These are phyloP conservation scores for Neonectria magnoliae DNA, from an alignment of 2,329 filamentous ascomycete species.

Conservation along the genomic window DNA sequence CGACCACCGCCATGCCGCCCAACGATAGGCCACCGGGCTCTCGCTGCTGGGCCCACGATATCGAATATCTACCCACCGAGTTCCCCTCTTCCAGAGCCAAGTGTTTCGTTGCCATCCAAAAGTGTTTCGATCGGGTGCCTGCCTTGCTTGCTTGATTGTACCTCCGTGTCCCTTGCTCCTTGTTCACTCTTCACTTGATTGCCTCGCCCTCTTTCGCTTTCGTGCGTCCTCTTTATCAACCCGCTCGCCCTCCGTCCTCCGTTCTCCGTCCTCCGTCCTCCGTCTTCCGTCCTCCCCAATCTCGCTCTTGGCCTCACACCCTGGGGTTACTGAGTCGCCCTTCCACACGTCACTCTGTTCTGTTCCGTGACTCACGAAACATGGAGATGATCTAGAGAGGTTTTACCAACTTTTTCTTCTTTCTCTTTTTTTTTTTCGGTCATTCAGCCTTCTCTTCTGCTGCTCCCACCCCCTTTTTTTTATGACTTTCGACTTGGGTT, in stretches of 20 bases:
- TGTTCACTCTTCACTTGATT: slow-evolving; percentile 32
- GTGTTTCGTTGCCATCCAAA: slow-evolving; percentile 34
- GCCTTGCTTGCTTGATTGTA: slow-evolving; percentile 31
- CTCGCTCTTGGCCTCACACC: slow-evolving; percentile 9
- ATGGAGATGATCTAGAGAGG: slow-evolving; percentile 36
- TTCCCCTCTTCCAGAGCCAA: slow-evolving; percentile 20
- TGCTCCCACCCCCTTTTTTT: slow-evolving; percentile 4
- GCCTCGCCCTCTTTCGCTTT: slow-evolving; percentile 20
- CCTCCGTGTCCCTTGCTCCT: slow-evolving; percentile 19
- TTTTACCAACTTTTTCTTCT: slow-evolving; percentile 29
- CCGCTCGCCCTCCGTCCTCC: slow-evolving; percentile 35
- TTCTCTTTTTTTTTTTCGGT: slow-evolving; percentile 23
- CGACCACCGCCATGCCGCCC: slow-evolving; percentile 28
- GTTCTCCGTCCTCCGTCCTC: slow-evolving; percentile 28
- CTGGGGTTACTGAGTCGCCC: slow-evolving; percentile 16
- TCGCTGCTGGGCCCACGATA: slow-evolving; percentile 25
- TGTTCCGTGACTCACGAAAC: slow-evolving; percentile 42
- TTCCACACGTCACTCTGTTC: slow-evolving; percentile 29
- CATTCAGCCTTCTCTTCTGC: slow-evolving; percentile 26
- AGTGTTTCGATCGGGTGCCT: slow-evolving; percentile 38
- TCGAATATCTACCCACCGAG: slow-evolving; percentile 35
- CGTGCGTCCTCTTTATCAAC: slow-evolving; percentile 34
- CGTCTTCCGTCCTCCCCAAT: slow-evolving; percentile 7
- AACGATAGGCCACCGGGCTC: slow-evolving; percentile 36
- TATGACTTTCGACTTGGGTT: slow-evolving; percentile 27